Evolutionary conservation across 73 alveolate genomes (phyloP), one percentile per base, ranked within the genome.

Genomic region (Effrenium voratum): DNA sequence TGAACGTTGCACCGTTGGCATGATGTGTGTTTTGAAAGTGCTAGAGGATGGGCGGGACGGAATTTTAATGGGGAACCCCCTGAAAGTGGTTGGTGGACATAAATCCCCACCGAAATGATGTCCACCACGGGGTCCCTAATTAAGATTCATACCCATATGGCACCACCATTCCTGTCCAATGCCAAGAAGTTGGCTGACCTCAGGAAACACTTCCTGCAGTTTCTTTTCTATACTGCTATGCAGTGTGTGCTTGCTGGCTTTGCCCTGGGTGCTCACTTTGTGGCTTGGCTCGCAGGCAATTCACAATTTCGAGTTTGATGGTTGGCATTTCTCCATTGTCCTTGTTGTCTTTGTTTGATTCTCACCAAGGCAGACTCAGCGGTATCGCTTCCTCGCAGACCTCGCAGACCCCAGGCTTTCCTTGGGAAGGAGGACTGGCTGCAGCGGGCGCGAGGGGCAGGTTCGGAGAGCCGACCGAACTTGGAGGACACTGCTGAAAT

Each of bases 131-230:
- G n/a, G n/a, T n/a, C n/a, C n/a, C n/a, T n/a, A n/a, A n/a, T n/a
- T n/a, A n/a, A n/a, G n/a, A n/a, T n/a, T n/a, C n/a, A n/a, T n/a
- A n/a, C n/a, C n/a, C n/a, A n/a, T n/a, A n/a, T n/a, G n/a, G n/a
- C n/a, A n/a, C n/a, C n/a, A n/a, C n/a, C n/a, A n/a, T n/a, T n/a
- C n/a, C n/a, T n/a, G n/a, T n/a, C n/a, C n/a, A n/a, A n/a, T n/a
- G n/a, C n/a, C n/a, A n/a, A n/a, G n/a, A n/a, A n/a, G n/a, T n/a
- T n/a, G n/a, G n/a, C n/a, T n/a, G n/a, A n/a, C 43, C 45, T 32
- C 0, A 86, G 95, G 95, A 86, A 86, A 45, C 95, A 86, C 66
- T 86, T 86, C 36, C 19, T 86, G 63, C 83, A 60, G 26, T 86
- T 86, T 36, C 83, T 86, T 32, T 66, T 86, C 95, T 86, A 86